Conservation (phyloP, 1,139 yeast species). For the Taphrina deformans region DNA sequence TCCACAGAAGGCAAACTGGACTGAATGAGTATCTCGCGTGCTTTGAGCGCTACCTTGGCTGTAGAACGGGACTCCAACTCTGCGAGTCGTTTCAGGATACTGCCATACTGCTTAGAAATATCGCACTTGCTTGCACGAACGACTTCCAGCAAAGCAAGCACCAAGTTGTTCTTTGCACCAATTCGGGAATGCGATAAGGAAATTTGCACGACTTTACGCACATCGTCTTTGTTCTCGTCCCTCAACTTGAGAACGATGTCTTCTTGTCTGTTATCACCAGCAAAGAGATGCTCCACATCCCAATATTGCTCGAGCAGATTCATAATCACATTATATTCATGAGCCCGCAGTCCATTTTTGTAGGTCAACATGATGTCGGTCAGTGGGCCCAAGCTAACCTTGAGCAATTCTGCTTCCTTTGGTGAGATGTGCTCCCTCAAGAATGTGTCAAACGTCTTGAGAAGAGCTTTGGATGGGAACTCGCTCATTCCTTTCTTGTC, state of each 20-base stretch:
- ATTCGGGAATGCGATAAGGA: slow-evolving; percentile 90
- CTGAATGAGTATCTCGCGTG: slow-evolving; percentile 92
- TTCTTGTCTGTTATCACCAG: slow-evolving; percentile 76
- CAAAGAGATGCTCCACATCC: slow-evolving; percentile 72
- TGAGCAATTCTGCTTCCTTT: slow-evolving; percentile 55
- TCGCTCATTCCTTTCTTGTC: slow-evolving; percentile 62
- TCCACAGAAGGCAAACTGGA: slow-evolving; percentile 93
- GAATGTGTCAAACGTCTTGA: slow-evolving; percentile 61
- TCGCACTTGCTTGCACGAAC: slow-evolving; percentile 57
- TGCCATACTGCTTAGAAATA: slow-evolving; percentile 69
- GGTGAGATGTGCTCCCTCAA: slow-evolving; percentile 48
- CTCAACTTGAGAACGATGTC: slow-evolving; percentile 75
- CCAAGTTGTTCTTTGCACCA: slow-evolving; percentile 85
- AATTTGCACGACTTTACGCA: slow-evolving; percentile 66
- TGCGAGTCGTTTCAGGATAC: slow-evolving; percentile 71
- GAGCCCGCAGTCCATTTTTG: slow-evolving; percentile 72
- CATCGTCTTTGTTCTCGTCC: slow-evolving; percentile 78
- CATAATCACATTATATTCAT: slow-evolving; percentile 76
- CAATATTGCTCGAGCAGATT: slow-evolving; percentile 68
- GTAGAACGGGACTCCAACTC: slow-evolving; percentile 86
- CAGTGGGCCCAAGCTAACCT: slow-evolving; percentile 69
- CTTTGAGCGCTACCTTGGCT: slow-evolving; percentile 92
- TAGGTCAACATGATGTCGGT: slow-evolving; percentile 68
- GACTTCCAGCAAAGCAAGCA: slow-evolving; percentile 67
- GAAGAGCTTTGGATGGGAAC: slow-evolving; percentile 86